A percentile compares a stretch with the other conserved stretches of the same genome.
Conservation (phyloP, 2,329 filamentous ascomycete genomes). For the Gnomoniopsis sp. region DNA sequence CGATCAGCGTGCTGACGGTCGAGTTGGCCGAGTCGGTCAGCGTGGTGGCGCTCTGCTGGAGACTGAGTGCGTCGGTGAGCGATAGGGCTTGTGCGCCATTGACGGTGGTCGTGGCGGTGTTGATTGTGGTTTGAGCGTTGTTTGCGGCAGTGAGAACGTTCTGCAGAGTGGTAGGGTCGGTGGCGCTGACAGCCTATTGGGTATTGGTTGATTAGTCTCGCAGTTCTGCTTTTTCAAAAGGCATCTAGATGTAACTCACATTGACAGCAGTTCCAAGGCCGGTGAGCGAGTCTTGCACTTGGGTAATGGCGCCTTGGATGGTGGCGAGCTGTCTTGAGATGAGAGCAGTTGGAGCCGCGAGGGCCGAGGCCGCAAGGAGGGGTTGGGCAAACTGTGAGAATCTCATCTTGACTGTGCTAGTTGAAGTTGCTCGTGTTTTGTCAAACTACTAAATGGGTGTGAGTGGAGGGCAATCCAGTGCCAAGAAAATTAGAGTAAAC, state of each 20-base stretch:
- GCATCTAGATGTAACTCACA: neutral
- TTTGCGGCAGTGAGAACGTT: slow-evolving; percentile 35
- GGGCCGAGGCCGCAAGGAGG: slow-evolving; percentile 10
- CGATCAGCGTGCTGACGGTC: slow-evolving; percentile 20
- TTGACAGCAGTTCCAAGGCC: slow-evolving; percentile 14
- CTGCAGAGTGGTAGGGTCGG: slow-evolving; percentile 43
- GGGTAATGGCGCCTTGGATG: slow-evolving; percentile 8
- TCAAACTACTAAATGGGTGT: too few species aligned
- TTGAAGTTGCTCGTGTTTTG: neutral
- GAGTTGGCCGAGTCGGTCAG: slow-evolving; percentile 23
- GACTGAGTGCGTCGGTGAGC: slow-evolving; percentile 20
- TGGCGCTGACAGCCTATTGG: slow-evolving; percentile 5
- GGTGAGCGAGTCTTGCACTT: slow-evolving; percentile 9
- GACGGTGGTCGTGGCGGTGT: slow-evolving; percentile 25
- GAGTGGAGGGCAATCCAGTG: slow-evolving; percentile 12
- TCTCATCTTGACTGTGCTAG: slow-evolving; percentile 6
- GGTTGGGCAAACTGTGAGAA: slow-evolving; percentile 6
- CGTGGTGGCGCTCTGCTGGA: slow-evolving; percentile 20
- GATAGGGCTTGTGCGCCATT: slow-evolving; percentile 23
- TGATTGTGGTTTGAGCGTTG: slow-evolving; percentile 15
- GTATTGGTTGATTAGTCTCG: neutral
- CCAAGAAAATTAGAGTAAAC: neutral
- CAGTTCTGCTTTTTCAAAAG: neutral
- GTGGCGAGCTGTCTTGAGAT: slow-evolving; percentile 11
- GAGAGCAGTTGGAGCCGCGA: slow-evolving; percentile 12